A percentile compares a stretch with the other conserved stretches of the same genome.
Evolutionary conservation across 2,329 filamentous ascomycete genomes (phyloP).

Genomic region (Blastomyces gilchristii): DNA sequence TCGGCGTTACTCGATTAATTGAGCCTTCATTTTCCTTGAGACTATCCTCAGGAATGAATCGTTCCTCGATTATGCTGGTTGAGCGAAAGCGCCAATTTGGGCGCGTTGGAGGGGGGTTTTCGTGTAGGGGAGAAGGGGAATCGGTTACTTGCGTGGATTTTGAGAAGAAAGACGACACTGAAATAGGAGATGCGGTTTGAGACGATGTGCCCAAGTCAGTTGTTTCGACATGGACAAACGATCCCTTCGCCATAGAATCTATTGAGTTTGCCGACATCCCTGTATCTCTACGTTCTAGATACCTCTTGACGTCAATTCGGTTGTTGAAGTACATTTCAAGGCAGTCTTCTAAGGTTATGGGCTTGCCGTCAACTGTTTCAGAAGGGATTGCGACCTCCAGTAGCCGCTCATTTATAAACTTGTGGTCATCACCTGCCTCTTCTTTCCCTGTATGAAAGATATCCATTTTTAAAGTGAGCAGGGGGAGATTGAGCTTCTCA

Average conservation of each 20-base stretch:
- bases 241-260: constrained; percentile 30
- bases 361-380: constrained; percentile 54
- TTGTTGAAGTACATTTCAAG: constrained; percentile 94
- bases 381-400: constrained; percentile 84
- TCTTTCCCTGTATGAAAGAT: constrained; percentile 86
- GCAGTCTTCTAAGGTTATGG: constrained; percentile 77
- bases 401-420: constrained; percentile 82
- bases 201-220: constrained; percentile 32
- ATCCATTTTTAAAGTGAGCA: constrained; percentile 86
- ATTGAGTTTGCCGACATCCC: constrained; percentile 35
- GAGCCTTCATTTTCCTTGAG: constrained; percentile 22
- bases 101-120: constrained; percentile 18
- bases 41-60: constrained; percentile 38
- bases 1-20: constrained; percentile 14
- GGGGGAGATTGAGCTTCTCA: constrained; percentile 72
- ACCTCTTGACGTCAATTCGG: constrained; percentile 74
- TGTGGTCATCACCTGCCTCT: constrained; percentile 77
- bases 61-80: constrained; percentile 36
- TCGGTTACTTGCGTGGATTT: constrained; percentile 16
- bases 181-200: constrained; percentile 26
- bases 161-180: constrained; percentile 18
- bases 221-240: constrained; percentile 33
- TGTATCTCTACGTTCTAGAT: constrained; percentile 54
- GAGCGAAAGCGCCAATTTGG: constrained; percentile 14
- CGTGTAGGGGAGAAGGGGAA: constrained; percentile 22